Base-by-base conservation (phyloP, 495 filamentous ascomycete species). In the Tirmania nivea region DNA sequence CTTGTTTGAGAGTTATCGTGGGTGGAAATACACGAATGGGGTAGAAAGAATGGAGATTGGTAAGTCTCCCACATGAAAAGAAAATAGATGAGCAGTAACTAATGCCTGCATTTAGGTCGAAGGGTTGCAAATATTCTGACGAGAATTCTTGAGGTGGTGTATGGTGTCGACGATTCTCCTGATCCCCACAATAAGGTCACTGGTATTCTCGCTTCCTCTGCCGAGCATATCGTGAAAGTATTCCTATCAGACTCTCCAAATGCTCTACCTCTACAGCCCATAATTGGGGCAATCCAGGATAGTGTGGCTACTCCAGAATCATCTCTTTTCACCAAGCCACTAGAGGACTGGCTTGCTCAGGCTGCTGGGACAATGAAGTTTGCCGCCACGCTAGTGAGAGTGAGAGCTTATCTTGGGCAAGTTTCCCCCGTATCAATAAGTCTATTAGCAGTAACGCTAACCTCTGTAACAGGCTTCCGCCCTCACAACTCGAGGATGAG, bases 1-100 rank as follows among this genome's bases (percentile, higher is more conserved):
- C 60, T 73, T 92, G 8, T 83, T 85, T 60, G 83, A 89, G 68
- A 85, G 80, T 65, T 82, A 78, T 16, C 73, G 73, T 17, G 83
- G 76, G 7, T 96, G 88, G 92, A 81, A 78, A 59, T 94, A 92
- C 63, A 71, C 72, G 10, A 71, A 75, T 5, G 71, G 75, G 16
- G 70, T 79, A 31, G 78, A 88, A 51, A 76, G 78, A 50, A 73
- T 81, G 56, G 70, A 75, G 53, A 71, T 84, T 52, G 75, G 72
- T 54, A 67, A 12, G 39, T 31, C 5, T 45, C 17, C 25, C 10
- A 5, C 11, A 19, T 25, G n/a, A 21, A 17, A 54, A 14, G 19
- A 31, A 21, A 9, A 20, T 45, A 35, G 17, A 31, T 31, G 25
- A 31, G 25, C 25, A 1, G 10, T 52, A 34, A 37, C 8, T 55